Evolutionary conservation across 2,329 filamentous ascomycete species (phyloP).

Genomic region (Zasmidium angulare): DNA sequence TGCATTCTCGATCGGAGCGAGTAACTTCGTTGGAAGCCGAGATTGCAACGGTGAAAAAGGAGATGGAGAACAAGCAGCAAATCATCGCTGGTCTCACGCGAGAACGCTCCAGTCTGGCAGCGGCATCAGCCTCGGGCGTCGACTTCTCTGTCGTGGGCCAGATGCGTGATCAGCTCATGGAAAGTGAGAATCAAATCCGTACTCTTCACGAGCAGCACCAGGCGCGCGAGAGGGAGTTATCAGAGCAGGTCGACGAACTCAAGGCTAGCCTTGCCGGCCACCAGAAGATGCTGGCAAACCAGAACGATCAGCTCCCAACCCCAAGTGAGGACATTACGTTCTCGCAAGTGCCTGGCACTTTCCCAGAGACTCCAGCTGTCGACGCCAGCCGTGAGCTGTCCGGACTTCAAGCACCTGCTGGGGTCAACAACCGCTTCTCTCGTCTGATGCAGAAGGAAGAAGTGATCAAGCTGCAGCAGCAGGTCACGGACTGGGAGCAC

Average conservation of each 20-base stretch:
- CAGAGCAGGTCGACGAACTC: slow-evolving; percentile 68
- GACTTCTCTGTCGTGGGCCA: slow-evolving; percentile 89
- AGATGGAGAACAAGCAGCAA: slow-evolving; percentile 95
- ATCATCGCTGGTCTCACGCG: slow-evolving; percentile 93
- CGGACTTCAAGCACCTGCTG: slow-evolving; percentile 24
- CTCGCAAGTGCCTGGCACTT: slow-evolving; percentile 38
- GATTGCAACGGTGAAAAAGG: slow-evolving; percentile 78
- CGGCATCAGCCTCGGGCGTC: slow-evolving; percentile 63
- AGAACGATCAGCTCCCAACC: slow-evolving; percentile 21
- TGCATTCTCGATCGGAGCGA: slow-evolving; percentile 81
- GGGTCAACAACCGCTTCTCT: slow-evolving; percentile 13
- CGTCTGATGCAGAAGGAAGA: slow-evolving; percentile 40
- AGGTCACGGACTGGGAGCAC: slow-evolving; percentile 71
- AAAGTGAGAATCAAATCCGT: slow-evolving; percentile 76
- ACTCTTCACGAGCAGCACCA: slow-evolving; percentile 71
- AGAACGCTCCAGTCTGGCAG: slow-evolving; percentile 85
- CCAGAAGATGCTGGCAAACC: slow-evolving; percentile 17
- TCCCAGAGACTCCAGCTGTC: slow-evolving; percentile 38
- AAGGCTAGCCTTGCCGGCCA: slow-evolving; percentile 53
- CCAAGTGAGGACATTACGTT: slow-evolving; percentile 18
- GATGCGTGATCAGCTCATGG: slow-evolving; percentile 82
- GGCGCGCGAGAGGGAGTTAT: slow-evolving; percentile 72
- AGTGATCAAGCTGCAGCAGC: slow-evolving; percentile 66
- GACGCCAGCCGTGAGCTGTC: slow-evolving; percentile 30
- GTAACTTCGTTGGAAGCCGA: slow-evolving; percentile 89